Evolutionary conservation across 768 basidiomycete genomes (phyloP), one percentile per base, ranked within the genome.

Genomic region (Roridomyces roridus): DNA sequence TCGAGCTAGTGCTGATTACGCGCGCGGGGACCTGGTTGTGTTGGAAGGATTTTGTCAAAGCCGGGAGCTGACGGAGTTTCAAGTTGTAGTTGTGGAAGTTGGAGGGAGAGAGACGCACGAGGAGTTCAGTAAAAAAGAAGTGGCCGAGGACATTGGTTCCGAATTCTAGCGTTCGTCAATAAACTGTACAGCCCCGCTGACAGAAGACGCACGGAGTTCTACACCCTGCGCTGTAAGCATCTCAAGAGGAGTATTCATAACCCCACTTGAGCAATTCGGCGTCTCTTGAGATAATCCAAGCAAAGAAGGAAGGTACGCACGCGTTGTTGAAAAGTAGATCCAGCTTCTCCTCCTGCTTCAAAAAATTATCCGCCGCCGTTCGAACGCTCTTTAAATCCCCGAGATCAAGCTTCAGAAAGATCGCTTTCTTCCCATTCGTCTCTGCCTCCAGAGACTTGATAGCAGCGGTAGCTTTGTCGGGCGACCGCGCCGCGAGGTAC

Each of bases 301-400:
- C 20, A 57, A 61, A 46, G 25, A 69, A 34, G 67, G n/a, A n/a
- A n/a, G n/a, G n/a, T n/a, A n/a, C n/a, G n/a, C n/a, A n/a, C n/a
- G n/a, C n/a, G n/a, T n/a, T 70, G 47, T 70, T 70, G 51, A 68
- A 65, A 18, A 69, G 48, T 15, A 69, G 58, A 40, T 67, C 51
- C 12, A 69, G 54, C 42, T 51, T 34, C 7, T 37, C 46, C 44
- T 70, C 68, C 24, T 31, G 29, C 1, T 15, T 9, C 25, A 57
- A 20, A 25, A 72, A 72, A 31, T 67, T 64, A 14, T 67, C 62
- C 4, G 69, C 73, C 1, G 70, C 63, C 7, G 18, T 44, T 24
- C 65, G 67, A 24, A 76, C 55, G 15, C 59, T 60, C n/a, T n/a
- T n/a, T n/a, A n/a, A n/a, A n/a, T n/a, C n/a, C n/a, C n/a, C n/a